Base-by-base conservation (phyloP, 2,329 filamentous ascomycete species). In the Xylaria hypoxylon region DNA sequence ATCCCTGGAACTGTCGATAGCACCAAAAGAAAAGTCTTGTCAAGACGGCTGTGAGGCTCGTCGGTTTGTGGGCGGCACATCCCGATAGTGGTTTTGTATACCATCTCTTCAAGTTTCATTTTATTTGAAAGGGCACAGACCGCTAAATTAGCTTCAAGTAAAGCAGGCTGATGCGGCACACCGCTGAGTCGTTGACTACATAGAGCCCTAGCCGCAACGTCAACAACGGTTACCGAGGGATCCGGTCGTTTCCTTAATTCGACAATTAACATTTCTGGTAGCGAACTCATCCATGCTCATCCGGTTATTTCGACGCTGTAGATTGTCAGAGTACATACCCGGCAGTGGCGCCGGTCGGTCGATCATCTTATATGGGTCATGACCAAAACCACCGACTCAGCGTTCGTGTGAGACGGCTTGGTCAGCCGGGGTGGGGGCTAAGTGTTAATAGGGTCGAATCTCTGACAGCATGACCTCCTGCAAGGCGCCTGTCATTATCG, bases 331-430 rank as follows among this genome's bases (percentile, higher is more conserved):
- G n/a, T 64, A 50, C 57, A 59, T 61, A 11, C 35, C 59, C 60
- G 67, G 64, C 60, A 69, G 64, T 53, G 56, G 51, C 60, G 67
- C 67, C 67, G 67, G 67, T 69, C 67, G 67, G 67, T 55, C 67
- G 57, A 63, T 66, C 63, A 56, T 33, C 35, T 61, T 52, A 28
- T 65, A 65, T 53, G 56, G 56, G 57, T 42, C 61, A 11, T 52
- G n/a, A n/a, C 45, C 38, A 56, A 47, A n/a, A 52, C 33, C 50
- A 61, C 44, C 38, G 48, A 31, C 52, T 45, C 59, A 56, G 59
- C 45, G 64, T 59, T 48, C 40, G 47, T 55, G 19, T 15, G 52
- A 38, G 53, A 59, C 53, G 52, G 58, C 38, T 40, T 50, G 40
- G 52, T 28, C 58, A 62, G 33, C 52, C 28, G 52, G 22, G 53